Percentiles rank a stretch among this genome's conserved stretches.
phyloP scores from a whole-genome alignment of 2,329 filamentous ascomycete genomes.

The Colletotrichum aenigma region DNA sequence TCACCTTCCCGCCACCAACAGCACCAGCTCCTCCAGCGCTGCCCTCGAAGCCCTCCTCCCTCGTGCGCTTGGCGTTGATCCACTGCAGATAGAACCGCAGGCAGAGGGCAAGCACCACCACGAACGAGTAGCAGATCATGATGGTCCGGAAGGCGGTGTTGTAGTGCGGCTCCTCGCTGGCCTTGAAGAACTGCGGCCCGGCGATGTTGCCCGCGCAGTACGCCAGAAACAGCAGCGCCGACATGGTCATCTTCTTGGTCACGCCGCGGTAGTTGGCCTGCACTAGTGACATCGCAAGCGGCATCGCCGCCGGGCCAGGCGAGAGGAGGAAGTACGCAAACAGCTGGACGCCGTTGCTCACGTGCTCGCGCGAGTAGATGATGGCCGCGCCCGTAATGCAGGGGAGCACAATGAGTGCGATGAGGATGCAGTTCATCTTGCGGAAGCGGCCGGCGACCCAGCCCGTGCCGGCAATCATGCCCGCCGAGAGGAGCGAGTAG shows the following conservation, averaged over 20 bases:
- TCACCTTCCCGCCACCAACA: slow-evolving; percentile 40
- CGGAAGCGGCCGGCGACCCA: slow-evolving; percentile 56
- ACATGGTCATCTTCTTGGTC: slow-evolving; percentile 66
- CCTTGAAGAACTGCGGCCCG: slow-evolving; percentile 59
- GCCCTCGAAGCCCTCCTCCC: slow-evolving; percentile 48
- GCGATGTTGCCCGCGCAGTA: slow-evolving; percentile 62
- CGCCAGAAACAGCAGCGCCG: slow-evolving; percentile 57
- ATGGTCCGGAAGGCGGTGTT: slow-evolving; percentile 59
- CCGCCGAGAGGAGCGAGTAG: slow-evolving; percentile 56
- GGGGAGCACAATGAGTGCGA: slow-evolving; percentile 53
- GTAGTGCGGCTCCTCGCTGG: slow-evolving; percentile 54
- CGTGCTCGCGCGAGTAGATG: slow-evolving; percentile 50
- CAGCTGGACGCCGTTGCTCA: slow-evolving; percentile 49
- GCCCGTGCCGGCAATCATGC: slow-evolving; percentile 51
- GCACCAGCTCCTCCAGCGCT: slow-evolving; percentile 45
- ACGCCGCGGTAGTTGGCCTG: slow-evolving; percentile 61
- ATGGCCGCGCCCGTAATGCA: slow-evolving; percentile 57
- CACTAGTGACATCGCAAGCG: slow-evolving; percentile 58
- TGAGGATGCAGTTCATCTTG: slow-evolving; percentile 55
- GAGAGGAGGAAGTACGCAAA: slow-evolving; percentile 63
- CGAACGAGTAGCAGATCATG: slow-evolving; percentile 59
- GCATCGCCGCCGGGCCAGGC: slow-evolving; percentile 57
- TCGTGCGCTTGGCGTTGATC: slow-evolving; percentile 46
- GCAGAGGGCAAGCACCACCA: slow-evolving; percentile 44
- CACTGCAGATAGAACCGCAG: slow-evolving; percentile 53